Evolutionary conservation across 2,329 filamentous ascomycete species (phyloP).

Genomic region (Fusarium verticillioides): DNA sequence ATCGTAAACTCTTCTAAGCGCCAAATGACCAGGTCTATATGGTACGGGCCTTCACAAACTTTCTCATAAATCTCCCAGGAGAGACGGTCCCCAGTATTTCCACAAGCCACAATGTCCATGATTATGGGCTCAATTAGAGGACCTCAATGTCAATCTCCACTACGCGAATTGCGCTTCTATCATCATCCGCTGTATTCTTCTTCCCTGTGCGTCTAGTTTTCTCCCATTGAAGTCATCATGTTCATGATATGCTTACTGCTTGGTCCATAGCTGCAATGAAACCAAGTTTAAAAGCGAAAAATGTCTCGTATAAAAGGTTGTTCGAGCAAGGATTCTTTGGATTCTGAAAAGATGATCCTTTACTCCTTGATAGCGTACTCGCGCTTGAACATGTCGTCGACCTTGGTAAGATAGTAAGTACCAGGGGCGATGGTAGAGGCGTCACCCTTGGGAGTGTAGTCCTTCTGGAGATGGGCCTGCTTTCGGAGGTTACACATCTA

Average conservation of each 20-base stretch:
- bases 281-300: constrained; percentile 27
- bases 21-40: constrained; percentile 41
- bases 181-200: constrained; percentile 37
- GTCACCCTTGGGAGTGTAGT: constrained; percentile 77
- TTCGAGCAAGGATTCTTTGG: constrained; percentile 27
- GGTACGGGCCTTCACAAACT: constrained; percentile 31
- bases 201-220: constrained; percentile 45
- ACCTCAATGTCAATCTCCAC: constrained; percentile 29
- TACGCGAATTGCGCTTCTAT: constrained; percentile 39
- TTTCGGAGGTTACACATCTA: constrained; percentile 85
- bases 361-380: constrained; percentile 81
- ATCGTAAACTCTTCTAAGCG: constrained; percentile 29
- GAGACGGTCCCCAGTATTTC: constrained; percentile 37
- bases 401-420: constrained; percentile 81
- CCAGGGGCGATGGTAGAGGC: constrained; percentile 72
- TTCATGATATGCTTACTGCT: constrained; percentile 35
- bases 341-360: constrained; percentile 18
- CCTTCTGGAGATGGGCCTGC: constrained; percentile 84
- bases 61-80: constrained; percentile 30
- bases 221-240: constrained; percentile 36
- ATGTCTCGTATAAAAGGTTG: constrained; percentile 21
- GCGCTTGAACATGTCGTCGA: constrained; percentile 89
- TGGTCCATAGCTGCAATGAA: constrained; percentile 16
- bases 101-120: constrained; percentile 39
- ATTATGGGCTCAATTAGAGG: constrained; percentile 44